Conservation (phyloP, 192 early-diverging fungal species). For the Obelidium mucronatum region DNA sequence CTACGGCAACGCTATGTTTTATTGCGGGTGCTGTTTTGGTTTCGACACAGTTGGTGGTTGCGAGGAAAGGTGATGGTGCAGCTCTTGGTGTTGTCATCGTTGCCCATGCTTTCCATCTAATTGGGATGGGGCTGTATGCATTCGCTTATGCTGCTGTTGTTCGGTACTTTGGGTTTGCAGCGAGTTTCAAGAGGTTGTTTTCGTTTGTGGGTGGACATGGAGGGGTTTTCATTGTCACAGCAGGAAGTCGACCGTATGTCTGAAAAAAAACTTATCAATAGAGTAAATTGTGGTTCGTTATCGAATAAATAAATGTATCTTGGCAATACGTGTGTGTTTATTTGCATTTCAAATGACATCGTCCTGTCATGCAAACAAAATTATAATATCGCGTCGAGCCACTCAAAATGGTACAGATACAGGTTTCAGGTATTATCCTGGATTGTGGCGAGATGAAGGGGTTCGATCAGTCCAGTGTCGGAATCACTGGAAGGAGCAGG, state of each 20-base stretch:
- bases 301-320: no score
- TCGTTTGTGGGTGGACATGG: not conserved
- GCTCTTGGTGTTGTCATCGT: not conserved
- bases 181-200: not conserved
- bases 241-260: not conserved
- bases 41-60: not conserved
- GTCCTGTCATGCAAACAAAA: no score
- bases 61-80: not conserved
- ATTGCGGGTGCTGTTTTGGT: not conserved
- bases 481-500: no score
- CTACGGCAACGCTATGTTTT: not conserved
- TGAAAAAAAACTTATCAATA: no score
- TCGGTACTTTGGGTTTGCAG: slow-evolving; percentile 1
- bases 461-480: no score
- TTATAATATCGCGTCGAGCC: no score
- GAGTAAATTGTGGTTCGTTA: no score
- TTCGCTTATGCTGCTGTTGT: slow-evolving; percentile 5
- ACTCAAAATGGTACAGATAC: no score
- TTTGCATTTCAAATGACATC: no score
- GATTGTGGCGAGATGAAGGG: no score
- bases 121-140: not conserved
- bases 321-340: no score
- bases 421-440: no score
- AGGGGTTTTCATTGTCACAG: not conserved
- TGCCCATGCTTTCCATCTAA: not conserved